Base-by-base conservation (phyloP, 805 yeast genomes). In the Starmerella asiatica region DNA sequence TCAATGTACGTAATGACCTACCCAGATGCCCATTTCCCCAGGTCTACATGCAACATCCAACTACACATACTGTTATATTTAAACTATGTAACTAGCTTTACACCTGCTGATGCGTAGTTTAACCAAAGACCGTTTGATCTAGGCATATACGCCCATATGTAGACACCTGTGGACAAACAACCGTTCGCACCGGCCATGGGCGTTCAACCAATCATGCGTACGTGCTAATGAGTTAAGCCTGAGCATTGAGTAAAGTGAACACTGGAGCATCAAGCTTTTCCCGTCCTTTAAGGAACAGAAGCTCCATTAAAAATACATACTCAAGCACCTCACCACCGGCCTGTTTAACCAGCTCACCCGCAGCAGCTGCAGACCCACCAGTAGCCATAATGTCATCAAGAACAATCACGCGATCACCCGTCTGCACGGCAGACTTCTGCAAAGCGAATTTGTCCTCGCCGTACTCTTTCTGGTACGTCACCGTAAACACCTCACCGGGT, bases 321-420 rank as follows among this genome's bases (percentile, higher is more conserved):
- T 85, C 94, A 38, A 78, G 58, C 39, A 86, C 70, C 44, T 77
- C 71, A 45, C 78, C 94, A 41, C 76, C 75, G 45, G 76, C 68
- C 59, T 70, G 64, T 50, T 58, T 56, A 37, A 84, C 79, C 49
- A 91, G 70, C 56, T 83, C 79, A 44, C 94, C 96, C 31, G 97
- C 97, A 44, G 93, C 95, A 40, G 65, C 63, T 20, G 98, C 98
- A 52, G 93, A 79, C 29, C 99, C 99, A 47, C 97, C 97, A 29
- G 98, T 91, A 36, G 98, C 98, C 58, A 91, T 79, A 54, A 91
- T 85, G 57, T 91, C 99, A 62, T 91, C 99, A 29, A 91, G 93
- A 49, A 91, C 71, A 29, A 88, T 65, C 21, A 91, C 91, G 43
- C 71, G 80, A 35, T 93, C 71, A 29, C 88, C 93, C 46, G 70